Evolutionary conservation across 2,329 filamentous ascomycete species (phyloP), one percentile per base, ranked within the genome.

Genomic region (Aspergillus fumigatus): DNA sequence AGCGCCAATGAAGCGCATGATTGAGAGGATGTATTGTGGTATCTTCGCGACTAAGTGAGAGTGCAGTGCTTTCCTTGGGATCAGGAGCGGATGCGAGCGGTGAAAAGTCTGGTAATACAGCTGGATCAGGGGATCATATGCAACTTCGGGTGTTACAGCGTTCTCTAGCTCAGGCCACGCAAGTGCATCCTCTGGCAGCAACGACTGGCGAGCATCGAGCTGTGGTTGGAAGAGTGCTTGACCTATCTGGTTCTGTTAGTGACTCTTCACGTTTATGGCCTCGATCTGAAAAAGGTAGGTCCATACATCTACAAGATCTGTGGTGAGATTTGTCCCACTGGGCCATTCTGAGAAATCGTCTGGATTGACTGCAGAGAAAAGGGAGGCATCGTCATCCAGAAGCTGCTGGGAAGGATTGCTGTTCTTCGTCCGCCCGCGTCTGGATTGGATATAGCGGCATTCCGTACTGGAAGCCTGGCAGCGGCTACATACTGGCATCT

Each of bases 71-170:
- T 66, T 67, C 29, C 75, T 69, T 0, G 81, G 81, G 2, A 82
- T 64, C 25, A 80, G 65, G 56, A 83, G 77, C 0, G 81, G 81
- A 70, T 84, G 81, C 17, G 75, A 75, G 3, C 70, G 69, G 65
- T 80, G 75, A 62, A 82, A 82, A 62, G 77, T 72, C 52, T 76
- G 73, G 59, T 82, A 84, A 69, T 77, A 84, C 19, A 79, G 68
- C 59, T 75, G 71, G 17, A 78, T 70, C 53, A 79, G 57, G 11
- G 62, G 62, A 48, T 68, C 65, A 38, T 59, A 61, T 7, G 63
- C 58, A 21, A 66, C 45, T 6, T 62, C 60, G 1, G 55, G 56
- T 21, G 49, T 55, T 4, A 51, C 43, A 3, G 21, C 38, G 21
- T n/a, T 48, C 3, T 45, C 50, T 19, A 27, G 52, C 21, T 55